Evolutionary conservation across 202 grass and related monocot genomes (phyloP), one percentile per base, ranked within the genome.

Genomic region (Hordeum pubiflorum): DNA sequence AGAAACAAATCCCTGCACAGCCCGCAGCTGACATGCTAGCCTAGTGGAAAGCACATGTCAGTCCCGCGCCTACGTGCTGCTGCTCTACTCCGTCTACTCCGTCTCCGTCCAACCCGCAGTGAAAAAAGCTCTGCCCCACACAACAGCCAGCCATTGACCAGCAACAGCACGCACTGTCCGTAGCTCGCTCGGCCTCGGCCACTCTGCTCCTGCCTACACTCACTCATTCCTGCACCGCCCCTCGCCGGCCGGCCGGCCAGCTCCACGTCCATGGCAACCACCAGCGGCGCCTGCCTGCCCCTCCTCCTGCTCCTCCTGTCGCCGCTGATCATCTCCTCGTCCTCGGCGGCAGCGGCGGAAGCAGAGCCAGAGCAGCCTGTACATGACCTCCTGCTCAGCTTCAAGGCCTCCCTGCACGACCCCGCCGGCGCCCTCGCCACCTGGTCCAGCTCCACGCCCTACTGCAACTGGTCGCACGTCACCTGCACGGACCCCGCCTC

Each of bases 381-480:
- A 3, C 63, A 80, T 20, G 90, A 91, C 6, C 73, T 90, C 15
- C 81, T 97, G 59, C 93, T 93, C 50, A 50, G 72, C 63, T 89
- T 97, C 90, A 91, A 74, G 76, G 80, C 86, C 56, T 75, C 83
- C 67, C 64, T 97, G 20, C 37, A 39, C 10, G 88, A 97, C 86
- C 83, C 93, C 4, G 31, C 81, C 43, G 77, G 33, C 63, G 83
- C 86, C 7, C 93, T 96, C 34, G 88, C 88, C 40, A 31, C 72
- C 63, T 93, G 93, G 93, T 87, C 93, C 3, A 22, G 13, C 71
- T 38, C 77, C 69, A 63, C 77, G 9, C 77, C 81, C 20, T 76
- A 84, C 66, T 96, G 88, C 84, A 93, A 96, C 81, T 96, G 88
- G 90, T 22, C 90, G 13, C 84, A 85, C 69, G 59, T 97, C 77